Evolutionary conservation across 768 basidiomycete species (phyloP).

Genomic region (Myochromella boudieri): DNA sequence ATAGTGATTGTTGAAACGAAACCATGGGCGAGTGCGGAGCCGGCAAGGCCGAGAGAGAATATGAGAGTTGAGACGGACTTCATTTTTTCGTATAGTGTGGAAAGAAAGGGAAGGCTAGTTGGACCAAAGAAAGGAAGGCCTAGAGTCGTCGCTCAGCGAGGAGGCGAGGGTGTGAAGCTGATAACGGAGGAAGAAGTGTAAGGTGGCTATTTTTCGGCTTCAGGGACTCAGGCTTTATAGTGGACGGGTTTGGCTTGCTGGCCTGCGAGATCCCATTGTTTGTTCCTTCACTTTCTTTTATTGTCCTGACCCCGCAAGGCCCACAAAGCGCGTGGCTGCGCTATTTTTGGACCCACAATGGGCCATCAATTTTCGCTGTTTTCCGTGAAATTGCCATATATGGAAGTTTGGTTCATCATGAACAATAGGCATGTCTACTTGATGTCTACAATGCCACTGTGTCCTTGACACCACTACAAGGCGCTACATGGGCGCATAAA

Average conservation of each 20-base stretch:
- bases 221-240: not conserved
- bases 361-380: not conserved
- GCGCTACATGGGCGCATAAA: no score
- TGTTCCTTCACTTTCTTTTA: not conserved
- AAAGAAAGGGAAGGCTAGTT: constrained; percentile 5
- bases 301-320: not conserved
- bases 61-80: constrained; percentile 26
- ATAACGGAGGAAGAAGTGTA: constrained; percentile 9
- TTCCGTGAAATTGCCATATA: not conserved
- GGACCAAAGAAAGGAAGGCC: constrained; percentile 1
- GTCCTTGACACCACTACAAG: not conserved
- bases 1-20: constrained; percentile 38
- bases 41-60: constrained; percentile 32
- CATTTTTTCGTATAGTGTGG: constrained; percentile 11
- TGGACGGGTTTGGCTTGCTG: not conserved
- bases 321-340: constrained; percentile 2
- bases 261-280: not conserved
- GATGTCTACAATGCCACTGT: not conserved
- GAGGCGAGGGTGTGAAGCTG: constrained; percentile 1
- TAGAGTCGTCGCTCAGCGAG: constrained; percentile 20
- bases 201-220: not conserved
- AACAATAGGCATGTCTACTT: not conserved
- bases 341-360: not conserved
- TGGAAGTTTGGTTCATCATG: no score
- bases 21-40: constrained; percentile 46